Evolutionary conservation across 768 basidiomycete species (phyloP).

Genomic region (Chalciporus sphaerocephalus): DNA sequence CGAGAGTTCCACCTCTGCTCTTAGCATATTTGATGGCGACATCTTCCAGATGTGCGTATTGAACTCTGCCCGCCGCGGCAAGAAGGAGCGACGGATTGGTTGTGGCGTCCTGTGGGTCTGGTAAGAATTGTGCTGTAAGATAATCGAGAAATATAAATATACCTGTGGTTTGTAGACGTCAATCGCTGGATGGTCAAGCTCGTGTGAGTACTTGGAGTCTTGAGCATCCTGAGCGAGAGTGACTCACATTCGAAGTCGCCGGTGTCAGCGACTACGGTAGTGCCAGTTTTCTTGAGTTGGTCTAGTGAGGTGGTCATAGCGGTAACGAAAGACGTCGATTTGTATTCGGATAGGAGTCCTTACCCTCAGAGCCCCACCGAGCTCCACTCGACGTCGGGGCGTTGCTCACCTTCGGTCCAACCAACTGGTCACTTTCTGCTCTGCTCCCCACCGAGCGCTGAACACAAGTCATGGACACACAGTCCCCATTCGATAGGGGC

Average conservation of each 20-base stretch:
- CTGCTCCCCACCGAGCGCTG: no score
- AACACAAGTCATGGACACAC: no score
- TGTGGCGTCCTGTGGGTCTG: conserved; percentile 70
- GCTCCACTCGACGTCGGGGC: no score
- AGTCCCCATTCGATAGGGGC: no score
- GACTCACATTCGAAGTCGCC: conserved; percentile 81
- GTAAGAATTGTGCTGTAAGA: neutral
- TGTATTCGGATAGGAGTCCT: no score
- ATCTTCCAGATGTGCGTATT: conserved; percentile 74
- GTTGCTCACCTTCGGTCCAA: no score
- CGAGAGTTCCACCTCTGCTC: conserved; percentile 68
- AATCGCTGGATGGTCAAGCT: conserved; percentile 66
- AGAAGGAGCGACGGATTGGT: conserved; percentile 95
- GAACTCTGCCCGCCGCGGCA: conserved; percentile 83
- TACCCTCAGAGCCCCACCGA: no score
- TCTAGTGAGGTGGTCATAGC: conserved; percentile 76
- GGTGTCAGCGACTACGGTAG: conserved; percentile 91
- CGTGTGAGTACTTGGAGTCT: conserved; percentile 13
- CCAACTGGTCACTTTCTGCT: no score
- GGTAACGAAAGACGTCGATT: neutral
- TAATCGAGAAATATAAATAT: conserved; percentile 1
- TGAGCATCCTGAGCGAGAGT: conserved; percentile 8
- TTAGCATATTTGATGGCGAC: conserved; percentile 69
- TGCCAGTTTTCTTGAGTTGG: conserved; percentile 81
- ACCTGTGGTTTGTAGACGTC: conserved; percentile 92